Conservation (phyloP, 2,329 filamentous ascomycete species). For the Aspergillus ochraceus region DNA sequence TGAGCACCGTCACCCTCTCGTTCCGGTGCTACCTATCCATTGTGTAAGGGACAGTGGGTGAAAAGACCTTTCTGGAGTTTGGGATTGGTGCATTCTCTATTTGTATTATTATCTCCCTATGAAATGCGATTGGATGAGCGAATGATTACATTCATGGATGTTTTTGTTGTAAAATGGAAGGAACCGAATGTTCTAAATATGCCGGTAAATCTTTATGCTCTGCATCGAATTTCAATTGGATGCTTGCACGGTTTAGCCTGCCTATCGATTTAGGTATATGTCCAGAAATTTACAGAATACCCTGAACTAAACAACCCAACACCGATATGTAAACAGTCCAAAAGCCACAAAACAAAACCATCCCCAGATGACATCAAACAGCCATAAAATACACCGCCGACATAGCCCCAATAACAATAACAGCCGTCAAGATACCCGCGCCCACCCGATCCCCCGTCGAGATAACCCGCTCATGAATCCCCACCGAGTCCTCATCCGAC, state of each 20-base stretch:
- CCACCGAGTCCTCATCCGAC: constrained; percentile 33
- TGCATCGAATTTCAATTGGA: background rate
- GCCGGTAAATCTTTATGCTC: background rate
- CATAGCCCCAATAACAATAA: background rate
- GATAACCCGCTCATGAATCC: constrained; percentile 53
- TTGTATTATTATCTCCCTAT: background rate
- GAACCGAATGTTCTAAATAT: background rate
- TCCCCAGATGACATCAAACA: background rate
- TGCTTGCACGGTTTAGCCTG: too few species aligned
- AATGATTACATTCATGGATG: background rate
- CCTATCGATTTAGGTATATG: background rate
- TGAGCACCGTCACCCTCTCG: background rate
- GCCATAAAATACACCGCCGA: constrained; percentile 3
- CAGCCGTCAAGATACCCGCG: constrained; percentile 4
- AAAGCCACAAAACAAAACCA: background rate
- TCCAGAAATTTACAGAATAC: background rate
- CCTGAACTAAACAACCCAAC: background rate
- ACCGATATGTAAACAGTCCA: background rate
- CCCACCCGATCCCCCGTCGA: constrained; percentile 5
- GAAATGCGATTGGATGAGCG: background rate
- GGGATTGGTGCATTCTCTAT: background rate
- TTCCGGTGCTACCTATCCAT: background rate
- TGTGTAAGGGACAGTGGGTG: background rate
- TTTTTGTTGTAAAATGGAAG: background rate
- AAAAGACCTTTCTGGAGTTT: background rate